Percentiles rank a stretch among this genome's conserved stretches.
phyloP scores from a whole-genome alignment of 768 basidiomycete species.

The Psilocybe azurescens region DNA sequence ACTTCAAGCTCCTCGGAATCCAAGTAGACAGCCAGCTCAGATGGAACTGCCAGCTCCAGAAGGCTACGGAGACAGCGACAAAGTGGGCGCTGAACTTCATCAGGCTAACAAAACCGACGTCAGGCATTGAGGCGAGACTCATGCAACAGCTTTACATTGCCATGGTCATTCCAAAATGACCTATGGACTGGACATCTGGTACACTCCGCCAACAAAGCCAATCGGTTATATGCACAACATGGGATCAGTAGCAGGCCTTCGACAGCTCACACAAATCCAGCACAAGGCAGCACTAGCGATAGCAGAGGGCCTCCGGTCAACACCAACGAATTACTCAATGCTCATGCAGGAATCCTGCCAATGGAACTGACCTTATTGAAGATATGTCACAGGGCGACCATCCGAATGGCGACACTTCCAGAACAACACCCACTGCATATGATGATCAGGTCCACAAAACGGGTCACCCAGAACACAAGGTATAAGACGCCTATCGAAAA shows the following conservation, averaged over 20 bases:
- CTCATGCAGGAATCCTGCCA: slow-evolving; percentile 13
- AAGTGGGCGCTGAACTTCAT: slow-evolving; percentile 10
- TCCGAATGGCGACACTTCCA: slow-evolving; percentile 1
- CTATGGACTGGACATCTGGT: slow-evolving; percentile 20
- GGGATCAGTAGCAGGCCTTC: slow-evolving; percentile 11
- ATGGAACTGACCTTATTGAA: slow-evolving; percentile 9
- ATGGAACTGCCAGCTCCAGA: slow-evolving; percentile 16
- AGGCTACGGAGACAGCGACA: slow-evolving; percentile 15
- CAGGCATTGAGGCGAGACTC: background rate
- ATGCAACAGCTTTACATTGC: slow-evolving; percentile 18
- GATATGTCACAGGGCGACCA: slow-evolving; percentile 8
- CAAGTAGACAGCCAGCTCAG: slow-evolving; percentile 24
- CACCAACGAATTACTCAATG: no score
- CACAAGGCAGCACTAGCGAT: slow-evolving; percentile 14
- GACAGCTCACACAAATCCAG: slow-evolving; percentile 8
- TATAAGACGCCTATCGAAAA: no score
- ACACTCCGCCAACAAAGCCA: slow-evolving; percentile 9
- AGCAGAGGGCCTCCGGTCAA: slow-evolving; percentile 11
- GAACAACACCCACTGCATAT: background rate
- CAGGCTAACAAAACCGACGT: slow-evolving; percentile 1
- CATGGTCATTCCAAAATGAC: slow-evolving; percentile 19
- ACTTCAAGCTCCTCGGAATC: slow-evolving; percentile 33
- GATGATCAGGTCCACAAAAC: background rate
- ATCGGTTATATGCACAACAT: background rate
- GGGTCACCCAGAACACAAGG: no score